Percentiles rank a stretch among this genome's conserved stretches.
Evolutionary conservation across 2,329 filamentous ascomycete species (phyloP).

Genomic region (Aspergillus sp.): DNA sequence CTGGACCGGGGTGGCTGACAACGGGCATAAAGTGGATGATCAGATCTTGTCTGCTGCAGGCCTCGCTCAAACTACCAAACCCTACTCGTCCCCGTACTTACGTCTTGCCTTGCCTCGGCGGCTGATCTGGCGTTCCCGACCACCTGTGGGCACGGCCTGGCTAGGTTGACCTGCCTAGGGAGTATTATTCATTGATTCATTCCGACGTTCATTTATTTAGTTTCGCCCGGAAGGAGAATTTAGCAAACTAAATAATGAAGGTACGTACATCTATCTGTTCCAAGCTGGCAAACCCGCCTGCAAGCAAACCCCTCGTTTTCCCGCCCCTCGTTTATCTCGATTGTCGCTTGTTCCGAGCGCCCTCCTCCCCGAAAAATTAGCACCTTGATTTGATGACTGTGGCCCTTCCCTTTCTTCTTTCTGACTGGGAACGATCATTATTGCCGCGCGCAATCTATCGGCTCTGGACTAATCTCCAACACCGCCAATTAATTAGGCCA

Average conservation of each 20-base stretch:
- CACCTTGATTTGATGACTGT: not conserved
- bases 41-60: not conserved
- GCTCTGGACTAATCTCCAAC: not conserved
- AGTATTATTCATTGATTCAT: not conserved
- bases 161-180: not conserved
- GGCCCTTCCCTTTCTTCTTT: not conserved
- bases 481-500: conserved; percentile 55
- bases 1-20: not conserved
- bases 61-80: not conserved
- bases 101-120: not conserved
- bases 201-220: not conserved
- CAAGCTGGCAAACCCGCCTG: not conserved
- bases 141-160: not conserved
- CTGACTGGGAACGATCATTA: not conserved
- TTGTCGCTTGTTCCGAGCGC: conserved; percentile 21
- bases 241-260: conserved; percentile 23
- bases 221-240: not conserved
- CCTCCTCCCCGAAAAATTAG: conserved; percentile 9
- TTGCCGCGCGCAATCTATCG: not conserved
- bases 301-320: conserved; percentile 15
- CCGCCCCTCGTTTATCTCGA: conserved; percentile 22
- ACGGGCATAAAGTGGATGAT: not conserved
- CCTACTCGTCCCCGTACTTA: not conserved
- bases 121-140: not conserved
- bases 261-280: conserved; percentile 13